These are phyloP conservation scores for Solanum hybrid DNA, from an alignment of 305 asterid genomes.

Conservation along the genomic window DNA sequence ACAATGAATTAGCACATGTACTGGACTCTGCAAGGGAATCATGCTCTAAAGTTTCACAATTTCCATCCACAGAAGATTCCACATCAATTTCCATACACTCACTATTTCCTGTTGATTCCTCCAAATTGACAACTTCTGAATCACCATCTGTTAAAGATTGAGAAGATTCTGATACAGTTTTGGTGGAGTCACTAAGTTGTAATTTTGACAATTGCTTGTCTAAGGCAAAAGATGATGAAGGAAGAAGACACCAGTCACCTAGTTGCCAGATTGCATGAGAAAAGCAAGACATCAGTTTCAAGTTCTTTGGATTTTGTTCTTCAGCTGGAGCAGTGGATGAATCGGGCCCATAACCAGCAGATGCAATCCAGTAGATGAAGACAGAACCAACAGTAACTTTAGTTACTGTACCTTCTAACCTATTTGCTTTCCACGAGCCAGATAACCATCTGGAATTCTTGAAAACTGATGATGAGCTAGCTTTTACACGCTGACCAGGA, in stretches of 20 bases:
- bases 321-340: slow-evolving; percentile 72
- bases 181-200: slow-evolving; percentile 35
- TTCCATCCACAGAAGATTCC: slow-evolving; percentile 17
- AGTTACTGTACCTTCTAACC: slow-evolving; percentile 83
- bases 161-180: slow-evolving; percentile 51
- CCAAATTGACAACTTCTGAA: slow-evolving; percentile 33
- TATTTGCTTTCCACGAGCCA: slow-evolving; percentile 87
- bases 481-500: slow-evolving; percentile 94
- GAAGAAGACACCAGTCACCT: slow-evolving; percentile 95
- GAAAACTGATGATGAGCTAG: slow-evolving; percentile 81
- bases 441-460: slow-evolving; percentile 91
- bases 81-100: slow-evolving; percentile 19
- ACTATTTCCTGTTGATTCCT: slow-evolving; percentile 26
- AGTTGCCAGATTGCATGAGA: slow-evolving; percentile 88
- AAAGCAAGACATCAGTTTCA: slow-evolving; percentile 78
- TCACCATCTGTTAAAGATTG: slow-evolving; percentile 62
- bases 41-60: slow-evolving; percentile 24
- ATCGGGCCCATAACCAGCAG: slow-evolving; percentile 85
- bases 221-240: slow-evolving; percentile 26
- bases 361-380: slow-evolving; percentile 85
- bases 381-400: slow-evolving; percentile 89
- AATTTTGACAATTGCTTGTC: slow-evolving; percentile 38
- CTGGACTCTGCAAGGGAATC: slow-evolving; percentile 29
- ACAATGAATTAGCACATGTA: slow-evolving; percentile 39
- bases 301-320: slow-evolving; percentile 79